Base-by-base conservation (phyloP, 805 yeast genomes). In the Blastobotrys robertii region DNA sequence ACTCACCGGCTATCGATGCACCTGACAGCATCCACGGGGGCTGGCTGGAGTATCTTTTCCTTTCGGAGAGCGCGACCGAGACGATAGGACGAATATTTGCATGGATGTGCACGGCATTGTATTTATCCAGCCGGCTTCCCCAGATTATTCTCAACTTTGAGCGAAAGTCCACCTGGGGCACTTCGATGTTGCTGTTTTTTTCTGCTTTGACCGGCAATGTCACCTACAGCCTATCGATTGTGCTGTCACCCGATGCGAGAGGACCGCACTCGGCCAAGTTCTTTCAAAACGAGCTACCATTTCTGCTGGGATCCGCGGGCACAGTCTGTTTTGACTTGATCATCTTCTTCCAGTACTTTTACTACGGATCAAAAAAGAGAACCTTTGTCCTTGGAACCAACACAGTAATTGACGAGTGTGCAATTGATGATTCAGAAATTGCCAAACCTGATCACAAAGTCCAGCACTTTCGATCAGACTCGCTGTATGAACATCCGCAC, bases 111-210 rank as follows among this genome's bases (percentile, higher is more conserved):
- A 84, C 94, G 0, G 52, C 63, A 4, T 76, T 84, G 42, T 88
- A 90, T 57, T 72, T 86, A 37, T 66, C 77, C 8, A 83, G 95
- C 2, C 70, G 97, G 48, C 59, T 86, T 38, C 97, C 97, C 1
- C 97, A 88, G 57, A 66, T 88, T 40, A 65, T 72, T 56, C 86
- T 83, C 59, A 88, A 88, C 62, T 80, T 76, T 58, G 53, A 66
- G 41, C 69, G 95, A 33, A 83, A 84, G 57, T 84, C 95, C 1
- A 92, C 94, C 0, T 80, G 81, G 30, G 97, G 96, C 2, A 68
- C 87, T 2, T 83, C 96, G 1, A 85, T 94, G 15, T 61, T 83
- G 37, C 67, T 87, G 16, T 88, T 88, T 59, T 75, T 75, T 8
- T 76, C 90, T 13, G 94, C 96, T 1, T 66, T 88, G 36, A 42